These are phyloP conservation scores for Neoboletus subvelutipes DNA, from an alignment of 768 basidiomycete species.

Conservation along the genomic window DNA sequence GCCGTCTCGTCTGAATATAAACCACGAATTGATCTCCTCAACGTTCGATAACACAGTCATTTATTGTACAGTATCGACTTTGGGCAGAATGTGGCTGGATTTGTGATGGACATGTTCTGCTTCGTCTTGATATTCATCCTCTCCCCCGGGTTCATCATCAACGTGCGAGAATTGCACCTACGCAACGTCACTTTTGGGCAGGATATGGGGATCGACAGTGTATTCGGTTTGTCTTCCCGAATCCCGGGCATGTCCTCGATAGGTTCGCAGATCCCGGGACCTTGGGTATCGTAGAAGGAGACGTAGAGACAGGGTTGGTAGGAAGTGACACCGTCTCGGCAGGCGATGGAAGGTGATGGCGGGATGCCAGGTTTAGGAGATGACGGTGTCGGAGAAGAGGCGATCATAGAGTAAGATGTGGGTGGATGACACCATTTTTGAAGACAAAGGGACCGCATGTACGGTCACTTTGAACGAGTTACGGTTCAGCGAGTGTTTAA, in stretches of 20 bases:
- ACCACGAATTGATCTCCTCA: background rate
- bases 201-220: conserved; percentile 8
- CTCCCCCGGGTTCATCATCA: conserved; percentile 25
- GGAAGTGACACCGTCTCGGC: background rate
- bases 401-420: background rate
- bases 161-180: conserved; percentile 11
- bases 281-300: background rate
- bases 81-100: background rate
- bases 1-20: background rate
- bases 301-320: too few relatives aligned
- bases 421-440: background rate
- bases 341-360: background rate
- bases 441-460: background rate
- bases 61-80: conserved; percentile 14
- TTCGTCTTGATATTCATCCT: too few relatives aligned
- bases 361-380: background rate
- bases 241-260: background rate
- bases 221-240: conserved; percentile 11
- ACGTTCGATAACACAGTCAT: conserved; percentile 5
- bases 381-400: background rate
- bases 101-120: background rate
- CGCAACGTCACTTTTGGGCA: background rate
- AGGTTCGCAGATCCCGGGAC: background rate
- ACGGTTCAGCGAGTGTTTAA: too few relatives aligned
- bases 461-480: background rate